Conservation (phyloP, 352 stramenopile species). For the Globisporangium barbulae region DNA sequence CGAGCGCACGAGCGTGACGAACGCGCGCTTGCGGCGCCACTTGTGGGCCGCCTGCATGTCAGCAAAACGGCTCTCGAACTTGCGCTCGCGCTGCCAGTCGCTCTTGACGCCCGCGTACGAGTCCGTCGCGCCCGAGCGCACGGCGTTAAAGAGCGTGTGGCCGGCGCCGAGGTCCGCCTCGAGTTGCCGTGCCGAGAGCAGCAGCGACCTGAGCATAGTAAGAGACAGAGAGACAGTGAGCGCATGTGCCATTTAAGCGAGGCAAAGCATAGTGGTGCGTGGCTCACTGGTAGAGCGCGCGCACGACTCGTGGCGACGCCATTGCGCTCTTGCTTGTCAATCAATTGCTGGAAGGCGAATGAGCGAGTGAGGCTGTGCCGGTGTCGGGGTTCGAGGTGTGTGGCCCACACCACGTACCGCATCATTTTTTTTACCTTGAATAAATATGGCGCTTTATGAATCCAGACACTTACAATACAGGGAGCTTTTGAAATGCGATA, state of each 20-base stretch:
- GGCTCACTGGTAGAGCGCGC: conserved; percentile 38
- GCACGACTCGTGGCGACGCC: conserved; percentile 28
- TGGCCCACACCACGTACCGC: background rate
- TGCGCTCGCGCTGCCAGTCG: conserved; percentile 74
- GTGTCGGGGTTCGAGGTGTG: background rate
- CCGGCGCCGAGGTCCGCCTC: conserved; percentile 44
- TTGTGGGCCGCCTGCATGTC: conserved; percentile 41
- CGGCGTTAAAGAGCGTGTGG: conserved; percentile 51
- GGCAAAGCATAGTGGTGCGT: background rate
- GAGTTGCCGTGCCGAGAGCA: conserved; percentile 54
- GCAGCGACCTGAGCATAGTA: conserved; percentile 30
- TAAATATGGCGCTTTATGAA: background rate
- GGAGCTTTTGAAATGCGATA: background rate
- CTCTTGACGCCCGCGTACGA: conserved; percentile 62
- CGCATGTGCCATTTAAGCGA: too few relatives aligned
- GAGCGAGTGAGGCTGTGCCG: background rate
- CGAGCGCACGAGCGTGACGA: conserved; percentile 45
- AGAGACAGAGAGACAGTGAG: background rate
- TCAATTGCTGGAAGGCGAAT: background rate
- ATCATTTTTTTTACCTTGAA: background rate
- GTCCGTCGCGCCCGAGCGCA: conserved; percentile 60
- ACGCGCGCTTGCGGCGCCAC: conserved; percentile 25
- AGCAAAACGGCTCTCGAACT: conserved; percentile 48
- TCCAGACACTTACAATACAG: background rate
- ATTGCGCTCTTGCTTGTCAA: conserved; percentile 7